Base-by-base conservation (phyloP, 768 basidiomycete species). In the Sporobolomyces pararoseus region DNA sequence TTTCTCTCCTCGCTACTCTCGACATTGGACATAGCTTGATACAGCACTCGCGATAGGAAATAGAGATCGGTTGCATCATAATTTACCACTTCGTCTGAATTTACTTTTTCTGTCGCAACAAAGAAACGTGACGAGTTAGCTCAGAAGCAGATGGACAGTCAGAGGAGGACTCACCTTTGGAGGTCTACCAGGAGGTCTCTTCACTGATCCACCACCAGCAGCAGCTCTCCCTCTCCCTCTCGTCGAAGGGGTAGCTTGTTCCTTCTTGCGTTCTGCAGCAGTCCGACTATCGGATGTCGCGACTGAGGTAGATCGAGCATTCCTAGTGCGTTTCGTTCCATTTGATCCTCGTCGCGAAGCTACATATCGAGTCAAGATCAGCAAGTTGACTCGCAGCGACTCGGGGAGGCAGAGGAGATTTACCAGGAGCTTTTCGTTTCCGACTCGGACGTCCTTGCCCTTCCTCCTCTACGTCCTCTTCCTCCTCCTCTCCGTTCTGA, bases 241-340 rank as follows among this genome's bases (percentile, higher is more conserved):
- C 44, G 59, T 44, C 3, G 39, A 32, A 2, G 59, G 59, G 12
- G 59, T 61, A 32, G 59, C 27, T 49, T 61, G 59, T 2, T 61
- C 59, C 32, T 50, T 61, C 23, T 25, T 61, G 9, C 59, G 44
- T 23, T 61, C 59, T n/a, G 59, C 59, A 49, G 59, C 46, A 3
- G 44, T 61, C 44, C 59, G 59, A 34, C 59, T 61, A 23, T 61
- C 59, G 2, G 46, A n/a, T 2, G 59, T 61, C 6, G 59, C 59
- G 31, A 61, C 59, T 31, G 59, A 61, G 2, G 44, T 32, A 5
- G 59, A 61, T 7, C 59, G 29, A 7, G 59, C 59, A 31, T 60
- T 46, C 16, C 59, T 42, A 23, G 58, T 60, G 7, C 59, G 44
- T 34, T 61, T 61, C 39, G 42, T n/a, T n/a, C n/a, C n/a, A n/a